Percentiles rank a stretch among this genome's conserved stretches.
Conservation (phyloP, 73 alveolate species). For the Blepharisma stoltei region DNA sequence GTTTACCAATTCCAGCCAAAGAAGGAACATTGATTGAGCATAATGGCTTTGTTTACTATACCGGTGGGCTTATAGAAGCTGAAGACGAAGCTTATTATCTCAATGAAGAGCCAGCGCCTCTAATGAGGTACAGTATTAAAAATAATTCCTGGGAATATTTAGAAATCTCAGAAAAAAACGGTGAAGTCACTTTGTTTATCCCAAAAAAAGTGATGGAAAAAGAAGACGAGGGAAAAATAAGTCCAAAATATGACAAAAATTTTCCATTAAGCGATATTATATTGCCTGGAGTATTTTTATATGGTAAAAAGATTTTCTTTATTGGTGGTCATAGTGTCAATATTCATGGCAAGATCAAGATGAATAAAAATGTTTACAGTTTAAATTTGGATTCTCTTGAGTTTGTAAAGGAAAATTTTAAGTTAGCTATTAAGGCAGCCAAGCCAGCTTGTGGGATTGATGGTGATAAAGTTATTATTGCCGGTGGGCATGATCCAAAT, state of each 20-base stretch:
- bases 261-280: not conserved
- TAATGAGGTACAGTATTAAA: not conserved
- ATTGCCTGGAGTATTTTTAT: not conserved
- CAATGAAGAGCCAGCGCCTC: not conserved
- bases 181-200: too few relatives aligned
- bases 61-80: not conserved
- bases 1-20: conserved; percentile 11
- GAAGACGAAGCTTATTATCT: not conserved
- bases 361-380: too few relatives aligned
- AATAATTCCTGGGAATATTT: not conserved
- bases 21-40: not conserved
- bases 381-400: too few relatives aligned
- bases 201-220: not conserved
- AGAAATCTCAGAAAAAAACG: not conserved
- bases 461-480: too few relatives aligned
- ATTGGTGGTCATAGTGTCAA: not conserved
- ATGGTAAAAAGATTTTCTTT: not conserved
- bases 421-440: too few relatives aligned
- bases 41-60: not conserved
- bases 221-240: not conserved
- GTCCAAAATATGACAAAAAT: not conserved
- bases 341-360: not conserved
- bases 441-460: too few relatives aligned
- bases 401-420: too few relatives aligned
- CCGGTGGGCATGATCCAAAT: too few relatives aligned